Conservation (phyloP, 257 asterid species). For the Penstemon davidsonii region DNA sequence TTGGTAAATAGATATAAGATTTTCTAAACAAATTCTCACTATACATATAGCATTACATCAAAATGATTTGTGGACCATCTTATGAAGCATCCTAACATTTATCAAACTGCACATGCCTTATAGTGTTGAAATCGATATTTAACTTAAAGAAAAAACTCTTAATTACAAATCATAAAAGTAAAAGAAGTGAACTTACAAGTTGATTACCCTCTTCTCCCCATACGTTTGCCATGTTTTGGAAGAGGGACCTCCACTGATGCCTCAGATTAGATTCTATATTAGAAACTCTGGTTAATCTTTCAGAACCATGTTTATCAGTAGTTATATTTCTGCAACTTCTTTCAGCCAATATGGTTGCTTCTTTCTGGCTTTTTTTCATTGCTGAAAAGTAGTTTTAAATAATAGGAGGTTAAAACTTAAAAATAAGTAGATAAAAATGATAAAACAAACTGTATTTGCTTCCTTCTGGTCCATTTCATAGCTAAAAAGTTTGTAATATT, state of each 20-base stretch:
- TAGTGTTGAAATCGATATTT: background rate
- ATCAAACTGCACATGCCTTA: background rate
- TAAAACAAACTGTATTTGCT: background rate
- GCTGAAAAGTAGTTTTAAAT: slow-evolving; percentile 38
- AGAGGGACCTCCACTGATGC: slow-evolving; percentile 80
- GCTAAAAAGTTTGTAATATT: background rate
- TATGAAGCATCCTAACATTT: background rate
- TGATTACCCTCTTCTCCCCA: slow-evolving; percentile 59
- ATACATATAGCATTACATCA: background rate
- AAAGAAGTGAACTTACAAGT: slow-evolving; percentile 54
- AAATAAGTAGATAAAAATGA: background rate
- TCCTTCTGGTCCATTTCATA: background rate
- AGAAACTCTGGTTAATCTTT: slow-evolving; percentile 31
- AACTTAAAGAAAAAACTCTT: slow-evolving; percentile 4
- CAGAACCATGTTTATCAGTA: slow-evolving; percentile 37
- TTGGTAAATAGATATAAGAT: background rate
- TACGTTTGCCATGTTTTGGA: slow-evolving; percentile 53
- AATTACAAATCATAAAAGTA: background rate
- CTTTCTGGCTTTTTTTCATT: slow-evolving; percentile 66
- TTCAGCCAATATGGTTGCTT: slow-evolving; percentile 71
- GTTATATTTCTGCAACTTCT: slow-evolving; percentile 49
- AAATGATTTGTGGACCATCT: background rate
- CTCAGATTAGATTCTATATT: slow-evolving; percentile 56
- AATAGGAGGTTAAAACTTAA: slow-evolving; percentile 13
- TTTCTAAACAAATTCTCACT: background rate